Conservation (phyloP, 2,329 filamentous ascomycete genomes). For the Botrytis galanthina region DNA sequence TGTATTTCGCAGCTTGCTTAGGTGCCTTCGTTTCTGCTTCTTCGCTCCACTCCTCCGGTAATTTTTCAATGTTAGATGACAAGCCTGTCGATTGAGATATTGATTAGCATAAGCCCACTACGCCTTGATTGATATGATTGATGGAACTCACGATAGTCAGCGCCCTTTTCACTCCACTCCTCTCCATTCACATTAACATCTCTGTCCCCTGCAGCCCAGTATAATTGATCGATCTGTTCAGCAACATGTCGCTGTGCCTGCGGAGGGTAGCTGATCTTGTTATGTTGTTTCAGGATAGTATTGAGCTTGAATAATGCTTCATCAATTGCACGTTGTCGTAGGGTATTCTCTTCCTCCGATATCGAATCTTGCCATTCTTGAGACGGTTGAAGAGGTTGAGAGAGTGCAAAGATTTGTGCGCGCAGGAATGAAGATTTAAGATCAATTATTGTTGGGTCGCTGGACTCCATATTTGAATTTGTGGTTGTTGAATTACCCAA, state of each 20-base stretch:
- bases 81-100: slow-evolving; percentile 22
- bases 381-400: slow-evolving; percentile 42
- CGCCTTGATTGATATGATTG: neutral
- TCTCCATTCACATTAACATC: slow-evolving; percentile 39
- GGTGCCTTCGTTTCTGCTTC: slow-evolving; percentile 40
- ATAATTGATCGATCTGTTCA: slow-evolving; percentile 68
- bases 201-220: slow-evolving; percentile 50
- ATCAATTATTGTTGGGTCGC: slow-evolving; percentile 52
- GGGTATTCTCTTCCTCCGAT: slow-evolving; percentile 44
- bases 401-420: slow-evolving; percentile 38
- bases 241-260: slow-evolving; percentile 70
- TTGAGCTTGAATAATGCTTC: slow-evolving; percentile 60
- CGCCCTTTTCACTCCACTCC: slow-evolving; percentile 42
- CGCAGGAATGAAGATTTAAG: slow-evolving; percentile 58
- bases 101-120: neutral
- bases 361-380: slow-evolving; percentile 42
- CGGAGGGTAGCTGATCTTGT: slow-evolving; percentile 62
- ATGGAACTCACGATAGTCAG: slow-evolving; percentile 37
- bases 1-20: slow-evolving; percentile 51
- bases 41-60: slow-evolving; percentile 35
- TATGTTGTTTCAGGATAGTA: slow-evolving; percentile 61
- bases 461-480: neutral
- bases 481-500: neutral
- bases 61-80: slow-evolving; percentile 32
- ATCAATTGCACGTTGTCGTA: slow-evolving; percentile 50